Base-by-base conservation (phyloP, 1,284 basidiomycete genomes). In the Leccinum subrobustum region DNA sequence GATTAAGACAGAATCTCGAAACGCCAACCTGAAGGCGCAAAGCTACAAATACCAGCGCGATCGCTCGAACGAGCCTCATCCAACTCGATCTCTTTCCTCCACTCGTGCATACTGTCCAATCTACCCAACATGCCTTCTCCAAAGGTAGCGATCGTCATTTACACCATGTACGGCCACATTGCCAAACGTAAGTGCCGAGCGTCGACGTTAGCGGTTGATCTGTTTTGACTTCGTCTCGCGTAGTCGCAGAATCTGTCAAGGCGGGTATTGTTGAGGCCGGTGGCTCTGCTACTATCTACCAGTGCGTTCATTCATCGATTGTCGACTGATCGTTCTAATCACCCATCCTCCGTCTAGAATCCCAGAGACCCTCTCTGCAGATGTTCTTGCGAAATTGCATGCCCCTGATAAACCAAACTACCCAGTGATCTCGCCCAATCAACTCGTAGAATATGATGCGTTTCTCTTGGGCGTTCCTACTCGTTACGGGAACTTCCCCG, bases 111-210 rank as follows among this genome's bases (percentile, higher is more conserved):
- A 16, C 42, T 52, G 16, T 16, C 37, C 23, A 18, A 31, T 25
- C 14, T 59, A 53, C 8, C 35, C 47, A 18, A 23, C 23, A 76
- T 76, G 67, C 3, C 42, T 44, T 42, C 65, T 6, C 69, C 67
- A 8, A 75, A 73, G 14, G 80, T 92, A 70, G 92, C 89, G 59
- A 92, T 95, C 69, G 76, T 92, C 68, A 88, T 92, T 80, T 95
- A 95, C 81, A 80, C 87, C 60, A 83, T 91, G 76, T 94, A 91
- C 73, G 91, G 91, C 66, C 93, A 95, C 76, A 84, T 93, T 73
- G 81, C 80, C 66, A 84, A 82, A 70, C 55, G 89, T 92, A 70
- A 52, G 87, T 18, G 18, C 4, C 12, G 44, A 47, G 44, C 44
- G 9, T 33, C 31, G 31, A 33, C 31, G 33, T 14, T 9, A 6